Percentiles rank a stretch among this genome's conserved stretches.
Evolutionary conservation across 805 yeast genomes (phyloP).

Genomic region (Zygoascus biomembranicola): DNA sequence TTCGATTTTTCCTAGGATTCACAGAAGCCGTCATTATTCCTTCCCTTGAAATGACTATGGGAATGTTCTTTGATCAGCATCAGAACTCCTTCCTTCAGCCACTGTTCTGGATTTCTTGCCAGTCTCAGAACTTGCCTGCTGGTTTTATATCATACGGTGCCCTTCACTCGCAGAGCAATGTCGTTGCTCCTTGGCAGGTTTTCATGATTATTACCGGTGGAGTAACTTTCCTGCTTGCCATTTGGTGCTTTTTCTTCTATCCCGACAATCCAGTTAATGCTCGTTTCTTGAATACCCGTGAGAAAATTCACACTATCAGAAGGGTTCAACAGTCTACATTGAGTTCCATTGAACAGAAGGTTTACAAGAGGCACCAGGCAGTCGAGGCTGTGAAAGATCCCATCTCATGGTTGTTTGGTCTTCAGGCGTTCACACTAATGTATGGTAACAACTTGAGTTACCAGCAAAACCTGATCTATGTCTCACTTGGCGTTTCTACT

Average conservation of each 20-base stretch:
- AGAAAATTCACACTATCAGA: constrained; percentile 43
- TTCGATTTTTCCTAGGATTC: constrained; percentile 39
- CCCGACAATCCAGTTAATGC: constrained; percentile 52
- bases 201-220: constrained; percentile 36
- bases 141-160: constrained; percentile 40
- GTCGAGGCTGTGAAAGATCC: constrained; percentile 45
- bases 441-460: constrained; percentile 39
- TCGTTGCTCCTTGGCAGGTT: constrained; percentile 37
- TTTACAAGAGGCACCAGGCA: constrained; percentile 39
- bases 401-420: constrained; percentile 32
- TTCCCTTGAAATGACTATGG: constrained; percentile 33
- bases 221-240: constrained; percentile 11
- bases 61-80: neutral
- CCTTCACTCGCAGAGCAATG: constrained; percentile 18
- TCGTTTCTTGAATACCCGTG: constrained; percentile 38
- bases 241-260: constrained; percentile 40
- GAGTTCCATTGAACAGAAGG: constrained; percentile 37
- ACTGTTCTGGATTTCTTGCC: constrained; percentile 30
- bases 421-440: constrained; percentile 33
- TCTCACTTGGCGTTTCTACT: constrained; percentile 30
- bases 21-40: constrained; percentile 46
- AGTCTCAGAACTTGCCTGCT: constrained; percentile 22
- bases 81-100: constrained; percentile 1
- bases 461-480: constrained; percentile 38
- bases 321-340: constrained; percentile 32